Evolutionary conservation across 805 yeast genomes (phyloP), one percentile per base, ranked within the genome.

Genomic region (Pichia ethanolica): DNA sequence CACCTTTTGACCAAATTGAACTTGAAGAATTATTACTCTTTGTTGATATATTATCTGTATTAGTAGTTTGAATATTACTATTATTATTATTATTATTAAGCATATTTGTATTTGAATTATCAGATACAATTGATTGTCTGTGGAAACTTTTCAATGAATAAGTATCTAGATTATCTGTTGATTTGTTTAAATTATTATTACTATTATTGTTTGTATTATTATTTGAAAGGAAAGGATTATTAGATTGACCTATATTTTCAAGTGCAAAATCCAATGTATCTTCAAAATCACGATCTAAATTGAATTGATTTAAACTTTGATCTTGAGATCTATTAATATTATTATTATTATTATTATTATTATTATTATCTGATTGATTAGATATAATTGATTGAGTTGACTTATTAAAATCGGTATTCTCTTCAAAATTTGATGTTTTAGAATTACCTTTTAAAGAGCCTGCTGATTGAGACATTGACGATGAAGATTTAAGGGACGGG

Each of bases 261-360:
- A 84, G 67, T 1, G 89, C 91, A 44, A 79, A 79, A 57, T 82
- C 86, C 50, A 82, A 69, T 10, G 85, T 79, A 54, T 71, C 73
- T 60, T 83, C 89, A 59, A 84, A 78, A 56, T 73, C 73, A 55
- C 78, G 75, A 56, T 83, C 89, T 57, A 82, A 73, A 38, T 57
- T 56, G 11, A 79, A 70, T 42, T 76, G 75, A 33, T 58, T 66
- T 38, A 64, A 52, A 50, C 65, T 65, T 40, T 58, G 66, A 25
- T 61, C 44, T 34, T 40, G 38, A 27, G 46, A 35, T 28, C 37
- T 45, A 36, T 35, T 28, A 28, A 20, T 2, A 32, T 32, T 13
- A 9, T 28, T 25, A 26, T 12, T 44, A 13, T 30, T 44, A 7
- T 6, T 20, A 25, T 33, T 41, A 20, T 41, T 41, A 20, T 20